These are phyloP conservation scores for Punctularia strigosozonata DNA, from an alignment of 768 basidiomycete species.

Conservation along the genomic window DNA sequence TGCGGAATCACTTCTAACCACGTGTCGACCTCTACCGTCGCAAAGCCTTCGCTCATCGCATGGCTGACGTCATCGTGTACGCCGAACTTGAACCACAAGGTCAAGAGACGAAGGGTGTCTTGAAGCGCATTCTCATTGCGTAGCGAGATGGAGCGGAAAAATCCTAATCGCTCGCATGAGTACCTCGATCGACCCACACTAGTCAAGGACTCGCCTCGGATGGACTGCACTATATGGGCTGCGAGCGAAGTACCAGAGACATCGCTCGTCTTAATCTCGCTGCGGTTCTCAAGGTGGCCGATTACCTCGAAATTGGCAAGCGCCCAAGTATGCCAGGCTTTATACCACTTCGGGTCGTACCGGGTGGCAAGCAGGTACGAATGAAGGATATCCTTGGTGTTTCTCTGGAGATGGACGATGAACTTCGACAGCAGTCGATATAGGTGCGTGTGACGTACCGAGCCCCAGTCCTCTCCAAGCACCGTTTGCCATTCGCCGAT, in stretches of 20 bases:
- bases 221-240: slow-evolving; percentile 81
- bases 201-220: slow-evolving; percentile 48
- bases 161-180: slow-evolving; percentile 36
- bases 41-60: slow-evolving; percentile 81
- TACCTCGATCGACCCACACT: not conserved
- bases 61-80: slow-evolving; percentile 81
- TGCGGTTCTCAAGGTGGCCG: slow-evolving; percentile 60
- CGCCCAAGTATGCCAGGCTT: slow-evolving; percentile 99
- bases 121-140: slow-evolving; percentile 87
- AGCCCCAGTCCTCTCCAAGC: slow-evolving; percentile 67
- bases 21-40: slow-evolving; percentile 86
- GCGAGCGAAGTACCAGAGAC: slow-evolving; percentile 54
- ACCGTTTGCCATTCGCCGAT: slow-evolving; percentile 90
- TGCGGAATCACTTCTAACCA: slow-evolving; percentile 99
- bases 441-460: slow-evolving; percentile 34
- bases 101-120: slow-evolving; percentile 85
- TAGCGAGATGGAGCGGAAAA: slow-evolving; percentile 90
- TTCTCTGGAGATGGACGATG: slow-evolving; percentile 33
- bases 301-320: slow-evolving; percentile 94
- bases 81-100: slow-evolving; percentile 97
- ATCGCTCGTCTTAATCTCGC: slow-evolving; percentile 41
- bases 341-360: slow-evolving; percentile 94
- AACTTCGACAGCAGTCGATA: slow-evolving; percentile 1
- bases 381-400: slow-evolving; percentile 71
- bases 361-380: slow-evolving; percentile 82